These are phyloP conservation scores for Abelmoschus esculentus DNA, from an alignment of 345 rosid genomes.

Conservation along the genomic window DNA sequence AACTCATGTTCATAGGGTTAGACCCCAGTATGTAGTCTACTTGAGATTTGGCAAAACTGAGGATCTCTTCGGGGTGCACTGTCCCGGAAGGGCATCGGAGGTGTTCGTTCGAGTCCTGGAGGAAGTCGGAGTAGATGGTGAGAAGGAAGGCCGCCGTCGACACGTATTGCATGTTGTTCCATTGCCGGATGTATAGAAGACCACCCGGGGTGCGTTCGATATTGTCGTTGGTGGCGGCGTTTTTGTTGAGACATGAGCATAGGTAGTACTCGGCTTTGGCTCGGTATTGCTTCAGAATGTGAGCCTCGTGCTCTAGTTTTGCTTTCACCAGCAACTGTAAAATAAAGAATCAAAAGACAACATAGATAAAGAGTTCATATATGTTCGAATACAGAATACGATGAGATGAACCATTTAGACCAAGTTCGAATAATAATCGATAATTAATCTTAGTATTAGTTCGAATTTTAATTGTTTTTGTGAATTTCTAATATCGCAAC, in stretches of 20 bases:
- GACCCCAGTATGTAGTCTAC: slow-evolving; percentile 79
- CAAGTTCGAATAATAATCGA: no score
- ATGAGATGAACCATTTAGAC: no score
- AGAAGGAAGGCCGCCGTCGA: slow-evolving; percentile 77
- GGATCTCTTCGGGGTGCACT: slow-evolving; percentile 35
- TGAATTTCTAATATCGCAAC: no score
- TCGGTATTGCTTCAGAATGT: slow-evolving; percentile 43
- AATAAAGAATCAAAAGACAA: neutral
- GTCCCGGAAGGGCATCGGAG: slow-evolving; percentile 45
- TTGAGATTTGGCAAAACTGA: slow-evolving; percentile 61
- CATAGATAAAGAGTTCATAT: no score
- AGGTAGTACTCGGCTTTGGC: slow-evolving; percentile 73
- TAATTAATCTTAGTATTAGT: no score
- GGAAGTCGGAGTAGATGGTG: slow-evolving; percentile 66
- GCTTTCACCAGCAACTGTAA: slow-evolving; percentile 46
- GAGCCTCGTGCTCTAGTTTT: slow-evolving; percentile 34
- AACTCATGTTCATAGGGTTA: slow-evolving; percentile 82
- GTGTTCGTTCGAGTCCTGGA: slow-evolving; percentile 26
- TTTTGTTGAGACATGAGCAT: slow-evolving; percentile 73
- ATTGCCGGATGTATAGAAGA: slow-evolving; percentile 70
- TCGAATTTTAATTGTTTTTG: no score
- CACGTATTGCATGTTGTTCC: slow-evolving; percentile 98
- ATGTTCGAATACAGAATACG: no score
- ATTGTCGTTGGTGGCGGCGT: slow-evolving; percentile 33
- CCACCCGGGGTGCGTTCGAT: slow-evolving; percentile 70